Conservation (phyloP, 2,329 filamentous ascomycete genomes). For the Aureobasidium pullulans region DNA sequence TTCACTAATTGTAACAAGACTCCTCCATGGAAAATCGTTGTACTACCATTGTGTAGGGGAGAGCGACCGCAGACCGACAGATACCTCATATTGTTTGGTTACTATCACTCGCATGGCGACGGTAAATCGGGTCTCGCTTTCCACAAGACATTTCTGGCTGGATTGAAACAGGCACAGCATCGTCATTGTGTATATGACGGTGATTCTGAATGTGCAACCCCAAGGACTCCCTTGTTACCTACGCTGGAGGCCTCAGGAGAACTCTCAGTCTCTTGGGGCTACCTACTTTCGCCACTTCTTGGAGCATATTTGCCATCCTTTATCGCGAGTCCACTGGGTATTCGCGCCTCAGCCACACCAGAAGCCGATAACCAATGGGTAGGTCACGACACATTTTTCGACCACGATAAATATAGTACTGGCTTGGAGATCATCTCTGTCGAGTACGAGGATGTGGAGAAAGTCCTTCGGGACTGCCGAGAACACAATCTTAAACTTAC, state of each 20-base stretch:
- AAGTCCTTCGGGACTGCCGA: constrained; percentile 26
- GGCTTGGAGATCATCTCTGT: constrained; percentile 29
- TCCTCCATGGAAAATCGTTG: constrained; percentile 39
- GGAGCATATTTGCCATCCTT: constrained; percentile 31
- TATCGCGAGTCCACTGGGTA: constrained; percentile 27
- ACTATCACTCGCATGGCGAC: constrained; percentile 39
- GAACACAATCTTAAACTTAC: constrained; percentile 35
- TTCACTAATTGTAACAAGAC: constrained; percentile 21
- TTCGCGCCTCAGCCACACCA: constrained; percentile 24
- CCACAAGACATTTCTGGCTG: constrained; percentile 34
- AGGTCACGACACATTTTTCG: constrained; percentile 24
- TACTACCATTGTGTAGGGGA: constrained; percentile 24
- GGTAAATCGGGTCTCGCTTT: constrained; percentile 37
- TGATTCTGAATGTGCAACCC: constrained; percentile 14
- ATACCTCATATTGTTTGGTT: constrained; percentile 34
- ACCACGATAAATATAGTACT: constrained; percentile 23
- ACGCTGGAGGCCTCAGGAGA: constrained; percentile 34
- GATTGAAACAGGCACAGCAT: constrained; percentile 14
- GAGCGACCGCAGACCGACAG: constrained; percentile 11
- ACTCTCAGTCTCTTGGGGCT: constrained; percentile 39
- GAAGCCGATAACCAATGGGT: constrained; percentile 29
- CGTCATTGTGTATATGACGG: not conserved
- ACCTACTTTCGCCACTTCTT: constrained; percentile 35
- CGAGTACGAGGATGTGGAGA: constrained; percentile 21
- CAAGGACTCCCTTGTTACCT: constrained; percentile 22